A percentile compares a stretch with the other conserved stretches of the same genome.
These are phyloP conservation scores for Hydnum rufescens DNA, from an alignment of 768 basidiomycete genomes.

Conservation along the genomic window DNA sequence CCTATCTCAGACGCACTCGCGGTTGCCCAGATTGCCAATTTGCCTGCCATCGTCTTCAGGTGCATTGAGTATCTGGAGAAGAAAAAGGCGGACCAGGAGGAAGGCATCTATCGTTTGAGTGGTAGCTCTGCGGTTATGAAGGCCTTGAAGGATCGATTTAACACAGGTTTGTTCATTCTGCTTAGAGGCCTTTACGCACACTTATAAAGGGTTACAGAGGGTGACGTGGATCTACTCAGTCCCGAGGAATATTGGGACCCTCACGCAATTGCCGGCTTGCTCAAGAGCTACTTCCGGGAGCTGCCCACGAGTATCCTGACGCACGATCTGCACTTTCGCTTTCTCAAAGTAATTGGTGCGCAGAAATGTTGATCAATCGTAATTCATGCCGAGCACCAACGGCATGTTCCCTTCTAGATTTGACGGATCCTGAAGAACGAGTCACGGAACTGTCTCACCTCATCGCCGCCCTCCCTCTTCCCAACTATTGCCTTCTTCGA, in stretches of 20 bases:
- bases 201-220: conserved; percentile 35
- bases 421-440: conserved; percentile 72
- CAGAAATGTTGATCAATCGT: conserved; percentile 6
- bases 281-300: conserved; percentile 87
- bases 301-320: conserved; percentile 85
- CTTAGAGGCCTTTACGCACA: not conserved
- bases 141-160: conserved; percentile 80
- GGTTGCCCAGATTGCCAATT: conserved; percentile 69
- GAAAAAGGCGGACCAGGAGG: conserved; percentile 87
- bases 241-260: conserved; percentile 93
- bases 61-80: conserved; percentile 88
- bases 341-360: conserved; percentile 84
- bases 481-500: conserved; percentile 85
- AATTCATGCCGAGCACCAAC: not conserved
- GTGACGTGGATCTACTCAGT: conserved; percentile 78
- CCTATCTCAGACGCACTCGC: conserved; percentile 73
- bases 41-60: conserved; percentile 90
- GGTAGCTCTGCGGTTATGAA: conserved; percentile 94
- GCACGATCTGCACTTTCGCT: conserved; percentile 73
- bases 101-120: conserved; percentile 91
- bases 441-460: conserved; percentile 72
- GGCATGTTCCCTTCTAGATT: conserved; percentile 31
- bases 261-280: conserved; percentile 86
- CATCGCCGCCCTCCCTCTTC: conserved; percentile 70
- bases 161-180: conserved; percentile 38